phyloP scores from a whole-genome alignment of 2,329 filamentous ascomycete genomes.

The Xylariaceae sp. region DNA sequence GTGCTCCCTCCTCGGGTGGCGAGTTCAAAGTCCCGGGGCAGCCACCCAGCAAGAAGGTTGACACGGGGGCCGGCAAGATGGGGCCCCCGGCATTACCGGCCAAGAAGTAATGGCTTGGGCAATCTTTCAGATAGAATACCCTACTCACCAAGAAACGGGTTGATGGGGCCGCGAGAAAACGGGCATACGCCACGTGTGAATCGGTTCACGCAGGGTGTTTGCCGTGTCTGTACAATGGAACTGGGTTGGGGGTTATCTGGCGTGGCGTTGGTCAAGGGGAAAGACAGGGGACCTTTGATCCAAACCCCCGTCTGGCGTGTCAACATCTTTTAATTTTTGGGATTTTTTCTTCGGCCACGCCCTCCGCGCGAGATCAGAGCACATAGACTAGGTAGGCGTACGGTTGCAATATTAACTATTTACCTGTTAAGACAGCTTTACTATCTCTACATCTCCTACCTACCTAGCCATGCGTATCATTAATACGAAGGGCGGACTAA shows the following conservation, averaged over 20 bases:
- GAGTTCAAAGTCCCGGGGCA: slow-evolving; percentile 73
- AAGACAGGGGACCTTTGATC: not conserved
- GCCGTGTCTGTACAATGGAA: not conserved
- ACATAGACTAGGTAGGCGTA: too few relatives aligned
- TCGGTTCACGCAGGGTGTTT: not conserved
- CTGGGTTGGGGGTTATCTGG: slow-evolving; percentile 3
- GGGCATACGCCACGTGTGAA: not conserved
- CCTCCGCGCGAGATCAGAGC: too few relatives aligned
- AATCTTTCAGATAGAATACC: not conserved
- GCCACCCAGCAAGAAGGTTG: slow-evolving; percentile 62
- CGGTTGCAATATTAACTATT: too few relatives aligned
- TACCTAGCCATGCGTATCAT: too few relatives aligned
- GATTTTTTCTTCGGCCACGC: not conserved
- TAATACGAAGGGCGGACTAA: too few relatives aligned
- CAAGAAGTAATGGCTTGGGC: slow-evolving; percentile 24
- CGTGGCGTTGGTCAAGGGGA: slow-evolving; percentile 9
- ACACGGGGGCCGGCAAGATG: slow-evolving; percentile 58
- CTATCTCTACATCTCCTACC: too few relatives aligned
- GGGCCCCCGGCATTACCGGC: slow-evolving; percentile 29
- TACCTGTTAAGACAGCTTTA: too few relatives aligned
- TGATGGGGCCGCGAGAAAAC: not conserved
- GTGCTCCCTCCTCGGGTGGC: slow-evolving; percentile 40
- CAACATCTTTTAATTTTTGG: not conserved
- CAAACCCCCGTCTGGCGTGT: not conserved
- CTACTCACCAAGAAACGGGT: not conserved